Conservation (phyloP, 2,329 filamentous ascomycete genomes). For the Thelonectria discophora region DNA sequence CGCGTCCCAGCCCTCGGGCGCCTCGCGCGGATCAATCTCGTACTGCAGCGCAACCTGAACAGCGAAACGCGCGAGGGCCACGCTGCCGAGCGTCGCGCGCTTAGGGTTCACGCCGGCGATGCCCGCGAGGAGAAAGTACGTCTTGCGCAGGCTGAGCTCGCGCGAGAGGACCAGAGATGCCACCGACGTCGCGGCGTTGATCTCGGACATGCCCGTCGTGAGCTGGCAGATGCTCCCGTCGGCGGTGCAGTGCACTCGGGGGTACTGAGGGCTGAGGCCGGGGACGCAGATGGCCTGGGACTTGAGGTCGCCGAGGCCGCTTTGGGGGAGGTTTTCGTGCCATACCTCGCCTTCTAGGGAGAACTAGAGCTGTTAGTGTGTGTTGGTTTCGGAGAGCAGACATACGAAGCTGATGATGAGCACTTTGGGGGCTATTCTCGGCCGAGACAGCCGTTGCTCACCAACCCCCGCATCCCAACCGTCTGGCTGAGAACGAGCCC, state of each 20-base stretch:
- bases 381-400: background rate
- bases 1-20: constrained; percentile 19
- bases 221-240: constrained; percentile 24
- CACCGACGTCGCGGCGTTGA: constrained; percentile 29
- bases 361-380: constrained; percentile 11
- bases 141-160: constrained; percentile 24
- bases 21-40: constrained; percentile 29
- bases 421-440: background rate
- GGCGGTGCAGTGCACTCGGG: constrained; percentile 20
- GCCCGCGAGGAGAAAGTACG: constrained; percentile 29
- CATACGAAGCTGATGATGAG: background rate
- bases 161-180: constrained; percentile 15
- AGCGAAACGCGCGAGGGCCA: constrained; percentile 25
- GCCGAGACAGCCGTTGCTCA: background rate
- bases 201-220: constrained; percentile 26
- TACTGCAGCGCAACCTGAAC: constrained; percentile 29
- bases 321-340: constrained; percentile 18
- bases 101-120: constrained; percentile 31
- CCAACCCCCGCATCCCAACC: background rate
- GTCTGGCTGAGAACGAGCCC: background rate
- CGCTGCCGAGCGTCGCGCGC: constrained; percentile 24
- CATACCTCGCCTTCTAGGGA: constrained; percentile 17
- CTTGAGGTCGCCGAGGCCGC: constrained; percentile 20
- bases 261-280: constrained; percentile 21
- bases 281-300: constrained; percentile 19